Evolutionary conservation across 2,329 filamentous ascomycete species (phyloP), one percentile per base, ranked within the genome.

Genomic region (Ciborinia camelliae): DNA sequence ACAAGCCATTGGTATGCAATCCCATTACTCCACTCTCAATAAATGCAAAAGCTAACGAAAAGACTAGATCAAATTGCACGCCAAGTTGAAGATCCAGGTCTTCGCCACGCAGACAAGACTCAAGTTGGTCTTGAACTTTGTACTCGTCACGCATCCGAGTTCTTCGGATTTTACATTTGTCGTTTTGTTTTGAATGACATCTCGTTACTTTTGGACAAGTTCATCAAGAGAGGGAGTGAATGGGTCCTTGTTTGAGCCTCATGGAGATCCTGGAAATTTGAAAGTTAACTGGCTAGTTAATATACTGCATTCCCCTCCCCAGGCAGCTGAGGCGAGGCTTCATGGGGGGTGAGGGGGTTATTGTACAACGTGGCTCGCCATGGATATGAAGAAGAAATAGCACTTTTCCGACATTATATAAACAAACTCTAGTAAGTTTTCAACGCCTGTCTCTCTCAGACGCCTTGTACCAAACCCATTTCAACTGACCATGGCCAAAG

Each of bases 101-200:
- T 98, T 63, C 90, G 91, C 71, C 91, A 95, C 77, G 92, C 92
- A 23, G 94, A 93, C 71, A 92, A 92, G 73, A 98, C 95, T 10
- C 93, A 97, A 75, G 93, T 99, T 62, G 95, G 95, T 12, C 85
- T 99, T 41, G 95, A 99, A 78, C 84, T 99, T 48, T 95, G 92
- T 75, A 92, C 92, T 43, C 86, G 94, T 48, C 94, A 97, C 76
- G 95, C 94, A 9, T 91, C 94, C 41, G 95, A 99, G 77, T 99
- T 99, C 78, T 99, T 99, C 76, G 93, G 90, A 20, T 97, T 99
- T 77, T 98, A 95, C 76, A 84, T 99, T 35, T 97, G 94, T 77
- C 89, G 95, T 23, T 99, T 99, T 75, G 92, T 93, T n/a, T 81
- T 99, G 67, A 83, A 87, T 4, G 95, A 99, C 76, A 79, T 99